A percentile compares a stretch with the other conserved stretches of the same genome.
Conservation (phyloP, 306 rosid genomes). For the Carpinus viminea region DNA sequence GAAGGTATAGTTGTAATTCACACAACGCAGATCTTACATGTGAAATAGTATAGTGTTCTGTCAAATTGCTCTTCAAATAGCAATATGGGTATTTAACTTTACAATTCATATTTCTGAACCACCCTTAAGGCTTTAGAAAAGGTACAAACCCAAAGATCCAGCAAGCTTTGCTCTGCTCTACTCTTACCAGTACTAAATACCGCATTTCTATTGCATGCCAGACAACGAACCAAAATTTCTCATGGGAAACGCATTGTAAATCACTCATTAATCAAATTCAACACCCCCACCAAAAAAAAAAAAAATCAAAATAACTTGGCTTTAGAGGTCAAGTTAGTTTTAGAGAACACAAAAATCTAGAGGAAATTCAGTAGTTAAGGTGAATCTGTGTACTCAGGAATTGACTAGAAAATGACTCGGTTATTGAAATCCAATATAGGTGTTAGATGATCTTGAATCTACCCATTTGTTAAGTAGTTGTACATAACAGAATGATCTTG, state of each 20-base stretch:
- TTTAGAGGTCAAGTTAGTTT: background rate
- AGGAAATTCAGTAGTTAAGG: background rate
- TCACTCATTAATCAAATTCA: background rate
- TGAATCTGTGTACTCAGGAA: background rate
- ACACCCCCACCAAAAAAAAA: no score
- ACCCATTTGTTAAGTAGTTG: no score
- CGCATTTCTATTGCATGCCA: background rate
- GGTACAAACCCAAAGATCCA: background rate
- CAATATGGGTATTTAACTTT: background rate
- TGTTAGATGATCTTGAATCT: background rate
- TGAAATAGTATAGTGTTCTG: background rate
- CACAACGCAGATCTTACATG: background rate
- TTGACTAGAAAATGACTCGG: background rate
- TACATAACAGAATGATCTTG: background rate
- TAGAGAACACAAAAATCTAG: background rate
- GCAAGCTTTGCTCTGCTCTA: background rate
- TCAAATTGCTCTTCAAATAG: no score
- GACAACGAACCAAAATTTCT: background rate
- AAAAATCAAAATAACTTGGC: background rate
- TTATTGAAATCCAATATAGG: background rate
- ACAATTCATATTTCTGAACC: background rate
- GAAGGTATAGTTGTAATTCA: no score
- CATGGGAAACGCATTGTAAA: background rate
- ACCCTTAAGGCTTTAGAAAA: background rate
- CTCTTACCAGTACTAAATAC: background rate